Evolutionary conservation across 345 rosid genomes (phyloP), one percentile per base, ranked within the genome.

Genomic region (Murraya koenigii): DNA sequence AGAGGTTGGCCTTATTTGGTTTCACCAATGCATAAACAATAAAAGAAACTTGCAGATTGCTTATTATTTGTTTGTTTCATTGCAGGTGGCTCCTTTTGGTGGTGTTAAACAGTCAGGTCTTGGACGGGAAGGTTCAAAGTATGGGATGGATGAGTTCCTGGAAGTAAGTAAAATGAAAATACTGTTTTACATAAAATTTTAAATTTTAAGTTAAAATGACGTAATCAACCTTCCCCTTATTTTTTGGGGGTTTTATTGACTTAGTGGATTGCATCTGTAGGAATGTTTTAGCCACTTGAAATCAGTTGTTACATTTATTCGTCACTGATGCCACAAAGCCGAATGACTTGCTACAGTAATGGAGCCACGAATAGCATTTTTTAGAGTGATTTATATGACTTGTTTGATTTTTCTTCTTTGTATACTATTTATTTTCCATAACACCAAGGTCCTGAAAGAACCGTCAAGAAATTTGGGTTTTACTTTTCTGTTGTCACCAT

Each of bases 101-200:
- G 98, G 98, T 80, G 90, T 96, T 75, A 92, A 92, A 81, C 97
- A 96, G 80, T 94, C 98, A 68, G 97, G 97, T 80, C 94, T 94
- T 75, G 99, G 98, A 79, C 91, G 97, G 72, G 98, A 96, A 87
- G 99, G 98, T 81, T 96, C 98, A 78, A 94, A 94, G 87, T 96
- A 96, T 71, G 98, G 99, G 75, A 89, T 94, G 79, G 99, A 96
- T 78, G 98, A 94, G 83, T 96, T 91, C 81, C 85, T 89, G 70
- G 97, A 96, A 84, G 98, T 94, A 84, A 86, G 81, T 75, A 75
- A 78, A 72, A 70, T 44, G 35, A 10, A 67, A 39, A 58, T 58
- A 7, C 6, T 17, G 17, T n/a, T 66, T 47, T 8, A 11, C 35
- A 8, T 58, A 20, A 56, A 47, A 11, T 55, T 55, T 72, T 19